Base-by-base conservation (phyloP, 371 early-diverging fungal genomes). In the Mortierella sp. region DNA sequence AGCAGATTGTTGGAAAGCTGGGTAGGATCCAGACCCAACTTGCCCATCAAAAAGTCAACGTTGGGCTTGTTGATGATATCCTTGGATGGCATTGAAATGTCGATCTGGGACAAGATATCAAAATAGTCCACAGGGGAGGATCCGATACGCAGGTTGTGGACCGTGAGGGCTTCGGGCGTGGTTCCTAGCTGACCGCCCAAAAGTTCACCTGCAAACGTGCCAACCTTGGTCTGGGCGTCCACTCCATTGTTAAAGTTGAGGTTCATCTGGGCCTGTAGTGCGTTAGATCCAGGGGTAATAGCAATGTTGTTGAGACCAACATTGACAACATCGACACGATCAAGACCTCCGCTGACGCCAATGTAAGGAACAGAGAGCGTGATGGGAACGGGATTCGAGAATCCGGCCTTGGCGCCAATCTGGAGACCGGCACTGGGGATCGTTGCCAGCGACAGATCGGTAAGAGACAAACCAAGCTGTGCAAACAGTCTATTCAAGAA, bases 311-410 rank as follows among this genome's bases (percentile, higher is more conserved):
- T 28, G 49, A 75, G 43, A 26, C 75, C 75, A 30, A 75, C 64
- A 30, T 68, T 43, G 34, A 63, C 56, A 42, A 75, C 60, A 23
- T 75, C 75, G 26, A 64, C 52, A 4, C 44, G 51, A 39, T 75
- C 75, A n/a, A 75, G 68, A 52, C 75, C 75, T 47, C 69, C 69
- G 23, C 63, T 59, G 31, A 68, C 39, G 14, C 75, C 75, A 42
- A 75, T 75, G 63, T 59, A 75, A 12, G 75, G 75, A 47, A 75
- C 57, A 9, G 75, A 75, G 43, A 75, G 6, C 19, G 75, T 59
- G 52, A 75, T 50, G 43, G 75, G 75, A 51, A 75, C 64, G 21
- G 75, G 75, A 64, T 75, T 68, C 52, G 68, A 63, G 69, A 75
- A 75, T 3, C 30, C 31, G 21, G 75, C 75, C 23, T 34, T 63